Evolutionary conservation across 2,329 filamentous ascomycete species (phyloP).

Genomic region (Rugonectria rugulosa): DNA sequence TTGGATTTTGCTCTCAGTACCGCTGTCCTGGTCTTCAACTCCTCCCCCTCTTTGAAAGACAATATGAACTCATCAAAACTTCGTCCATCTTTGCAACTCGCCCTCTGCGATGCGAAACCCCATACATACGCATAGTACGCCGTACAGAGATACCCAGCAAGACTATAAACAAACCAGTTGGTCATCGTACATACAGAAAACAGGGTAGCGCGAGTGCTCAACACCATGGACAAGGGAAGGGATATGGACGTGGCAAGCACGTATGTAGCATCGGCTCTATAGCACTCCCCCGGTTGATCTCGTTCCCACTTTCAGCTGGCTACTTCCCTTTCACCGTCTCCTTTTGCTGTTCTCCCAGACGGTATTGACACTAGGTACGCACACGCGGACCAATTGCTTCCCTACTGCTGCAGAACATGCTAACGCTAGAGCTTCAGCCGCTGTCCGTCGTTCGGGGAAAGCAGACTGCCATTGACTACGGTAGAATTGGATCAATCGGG

Average conservation of each 20-base stretch:
- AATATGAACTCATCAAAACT: too few species aligned
- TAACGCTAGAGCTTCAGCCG: slow-evolving; percentile 9
- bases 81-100: too few species aligned
- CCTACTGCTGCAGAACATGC: slow-evolving; percentile 26
- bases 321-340: slow-evolving; percentile 1
- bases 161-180: too few species aligned
- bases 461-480: too few species aligned
- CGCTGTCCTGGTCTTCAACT: slow-evolving; percentile 11
- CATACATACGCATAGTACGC: background rate
- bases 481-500: slow-evolving; percentile 20
- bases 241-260: too few species aligned
- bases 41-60: slow-evolving; percentile 1
- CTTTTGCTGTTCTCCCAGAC: background rate
- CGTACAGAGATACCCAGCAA: too few species aligned
- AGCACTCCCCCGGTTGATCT: background rate
- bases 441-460: too few species aligned
- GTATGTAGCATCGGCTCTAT: too few species aligned
- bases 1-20: background rate
- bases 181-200: too few species aligned
- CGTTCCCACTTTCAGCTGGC: slow-evolving; percentile 20
- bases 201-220: too few species aligned
- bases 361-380: background rate
- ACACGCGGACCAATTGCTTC: background rate
- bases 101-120: too few species aligned
- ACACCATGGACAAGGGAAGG: too few species aligned